Evolutionary conservation across 192 early-diverging fungal species (phyloP).

Genomic region (Irineochytrium annulatum): DNA sequence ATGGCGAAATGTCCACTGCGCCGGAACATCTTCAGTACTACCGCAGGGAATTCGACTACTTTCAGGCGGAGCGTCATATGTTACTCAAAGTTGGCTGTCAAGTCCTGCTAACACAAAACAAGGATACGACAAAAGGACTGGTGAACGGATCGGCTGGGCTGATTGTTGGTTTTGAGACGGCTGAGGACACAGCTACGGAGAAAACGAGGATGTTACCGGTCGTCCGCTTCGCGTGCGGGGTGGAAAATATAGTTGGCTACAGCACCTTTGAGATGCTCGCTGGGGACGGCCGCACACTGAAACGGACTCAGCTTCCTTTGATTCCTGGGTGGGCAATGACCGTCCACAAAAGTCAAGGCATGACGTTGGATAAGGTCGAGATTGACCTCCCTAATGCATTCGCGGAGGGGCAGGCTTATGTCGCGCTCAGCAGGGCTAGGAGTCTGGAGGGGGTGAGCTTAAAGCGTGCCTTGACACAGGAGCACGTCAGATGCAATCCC

Average conservation of each 20-base stretch:
- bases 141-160: slow-evolving; percentile 45
- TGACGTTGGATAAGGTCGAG: slow-evolving; percentile 46
- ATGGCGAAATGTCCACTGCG: too few relatives aligned
- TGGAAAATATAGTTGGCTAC: slow-evolving; percentile 24
- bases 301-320: slow-evolving; percentile 41
- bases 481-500: slow-evolving; percentile 10
- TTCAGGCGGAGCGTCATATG: too few relatives aligned
- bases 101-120: slow-evolving; percentile 39
- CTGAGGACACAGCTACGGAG: slow-evolving; percentile 11
- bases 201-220: slow-evolving; percentile 23
- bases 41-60: not conserved
- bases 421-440: slow-evolving; percentile 38
- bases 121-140: slow-evolving; percentile 24
- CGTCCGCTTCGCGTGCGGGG: slow-evolving; percentile 27
- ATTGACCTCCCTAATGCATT: slow-evolving; percentile 37
- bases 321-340: slow-evolving; percentile 47
- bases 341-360: slow-evolving; percentile 47
- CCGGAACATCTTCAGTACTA: slow-evolving; percentile 7
- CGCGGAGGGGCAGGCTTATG: slow-evolving; percentile 49
- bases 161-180: slow-evolving; percentile 29
- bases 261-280: slow-evolving; percentile 16
- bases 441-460: slow-evolving; percentile 37
- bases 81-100: slow-evolving; percentile 40
- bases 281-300: slow-evolving; percentile 4
- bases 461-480: slow-evolving; percentile 10